Evolutionary conservation across 495 filamentous ascomycete species (phyloP), one percentile per base, ranked within the genome.

Genomic region (Cryomyces minteri): DNA sequence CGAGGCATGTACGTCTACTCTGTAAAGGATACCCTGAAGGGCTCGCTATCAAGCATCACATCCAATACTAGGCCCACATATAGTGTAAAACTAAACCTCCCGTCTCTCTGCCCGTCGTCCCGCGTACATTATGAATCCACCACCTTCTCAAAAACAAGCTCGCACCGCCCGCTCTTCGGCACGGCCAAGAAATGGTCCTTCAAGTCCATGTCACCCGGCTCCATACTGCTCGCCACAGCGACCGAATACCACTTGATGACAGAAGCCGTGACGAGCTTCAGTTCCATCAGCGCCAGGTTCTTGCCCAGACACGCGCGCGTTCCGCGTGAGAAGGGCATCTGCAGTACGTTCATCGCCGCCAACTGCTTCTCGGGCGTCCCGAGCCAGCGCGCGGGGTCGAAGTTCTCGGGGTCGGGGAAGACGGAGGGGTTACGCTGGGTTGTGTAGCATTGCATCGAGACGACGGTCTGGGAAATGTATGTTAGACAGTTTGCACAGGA

Each of bases 361-460:
- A 42, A 9, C 10, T 11, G 9, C 7, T 39, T 33, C 25, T 41
- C 48, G 6, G 28, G 12, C 14, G 33, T 32, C 5, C 31, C 31
- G 14, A 50, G 25, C 48, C 48, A 51, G 39, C 48, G 48, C 8
- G 40, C 38, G 4, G 48, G 48, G 6, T 41, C 11, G 48, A 47
- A 51, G 5, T 1, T 32, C 28, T 48, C 32, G n/a, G 48, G 48
- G 32, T 51, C 32, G 12, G 39, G 31, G 30, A 47, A 51, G 8
- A 32, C 41, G 5, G n/a, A 11, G 10, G 18, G 6, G 32, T 41
- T 18, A 10, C 48, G 44, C n/a, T 48, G 46, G 40, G 32, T 33
- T 5, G 39, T 43, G 46, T 48, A 48, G 11, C 9, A 9, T 32
- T 44, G 42, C 28, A n/a, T 32, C 7, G 40, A 48, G 40, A 44